phyloP scores from a whole-genome alignment of 331 rosid genomes.

The Pyracantha coccinea region DNA sequence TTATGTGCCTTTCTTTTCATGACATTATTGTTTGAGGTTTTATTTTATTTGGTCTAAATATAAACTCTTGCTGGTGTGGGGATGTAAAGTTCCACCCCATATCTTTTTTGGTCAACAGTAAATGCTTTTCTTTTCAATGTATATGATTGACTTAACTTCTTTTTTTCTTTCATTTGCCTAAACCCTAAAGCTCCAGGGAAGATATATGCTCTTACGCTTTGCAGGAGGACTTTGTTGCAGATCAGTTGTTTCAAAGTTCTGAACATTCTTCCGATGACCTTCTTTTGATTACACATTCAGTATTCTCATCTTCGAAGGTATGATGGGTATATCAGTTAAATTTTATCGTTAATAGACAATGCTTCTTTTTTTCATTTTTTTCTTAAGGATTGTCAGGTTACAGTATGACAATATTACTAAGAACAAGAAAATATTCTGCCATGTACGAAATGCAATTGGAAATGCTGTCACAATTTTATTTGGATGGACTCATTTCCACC shows the following conservation, averaged over 20 bases:
- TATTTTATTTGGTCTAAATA: not conserved
- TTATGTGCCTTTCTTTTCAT: not conserved
- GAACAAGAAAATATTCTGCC: not conserved
- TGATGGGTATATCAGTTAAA: not conserved
- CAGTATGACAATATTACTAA: not conserved
- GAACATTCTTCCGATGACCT: conserved; percentile 67
- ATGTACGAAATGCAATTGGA: not conserved
- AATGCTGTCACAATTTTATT: not conserved
- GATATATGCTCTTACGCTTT: conserved; percentile 54
- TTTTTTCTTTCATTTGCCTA: not conserved
- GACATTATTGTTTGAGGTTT: not conserved
- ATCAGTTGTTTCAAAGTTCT: conserved; percentile 80
- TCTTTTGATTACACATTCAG: conserved; percentile 39
- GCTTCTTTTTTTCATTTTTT: not conserved
- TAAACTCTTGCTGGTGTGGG: not conserved
- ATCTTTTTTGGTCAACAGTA: not conserved
- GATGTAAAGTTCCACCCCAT: not conserved
- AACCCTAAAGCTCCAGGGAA: conserved; percentile 33
- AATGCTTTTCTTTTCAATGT: not conserved
- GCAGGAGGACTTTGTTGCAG: conserved; percentile 93
- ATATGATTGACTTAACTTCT: conserved; percentile 11
- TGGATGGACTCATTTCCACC: not conserved
- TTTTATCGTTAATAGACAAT: not conserved
- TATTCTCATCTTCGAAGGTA: conserved; percentile 78
- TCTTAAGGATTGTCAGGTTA: not conserved